phyloP scores from a whole-genome alignment of 192 early-diverging fungal species.

The Linnemannia zychae region DNA sequence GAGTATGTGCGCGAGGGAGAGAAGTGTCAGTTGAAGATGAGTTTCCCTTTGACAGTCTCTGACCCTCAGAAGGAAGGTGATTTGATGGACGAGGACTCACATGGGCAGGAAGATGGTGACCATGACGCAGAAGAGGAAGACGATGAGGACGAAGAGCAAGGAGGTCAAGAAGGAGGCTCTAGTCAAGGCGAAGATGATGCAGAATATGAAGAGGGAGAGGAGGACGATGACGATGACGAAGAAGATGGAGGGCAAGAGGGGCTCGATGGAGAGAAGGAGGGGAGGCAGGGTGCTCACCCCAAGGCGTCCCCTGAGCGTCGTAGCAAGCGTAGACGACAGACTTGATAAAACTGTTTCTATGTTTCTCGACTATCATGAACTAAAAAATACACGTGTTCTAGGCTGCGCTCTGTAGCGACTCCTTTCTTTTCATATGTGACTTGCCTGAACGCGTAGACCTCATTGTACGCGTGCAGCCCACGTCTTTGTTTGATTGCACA shows the following conservation, averaged over 20 bases:
- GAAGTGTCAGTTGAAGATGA: constrained; percentile 55
- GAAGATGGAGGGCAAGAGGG: background rate
- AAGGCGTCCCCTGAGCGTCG: background rate
- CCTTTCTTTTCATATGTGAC: background rate
- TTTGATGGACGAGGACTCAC: constrained; percentile 43
- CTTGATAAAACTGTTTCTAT: background rate
- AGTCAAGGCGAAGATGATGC: constrained; percentile 24
- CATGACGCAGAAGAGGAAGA: constrained; percentile 20
- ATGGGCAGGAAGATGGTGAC: background rate
- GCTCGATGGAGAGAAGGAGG: background rate
- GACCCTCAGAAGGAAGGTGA: constrained; percentile 57
- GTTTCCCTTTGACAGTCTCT: constrained; percentile 52
- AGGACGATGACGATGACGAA: background rate
- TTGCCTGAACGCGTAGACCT: background rate
- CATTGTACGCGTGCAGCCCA: background rate
- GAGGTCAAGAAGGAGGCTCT: constrained; percentile 12
- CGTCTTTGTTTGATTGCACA: too few relatives aligned
- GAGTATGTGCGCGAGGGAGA: constrained; percentile 73
- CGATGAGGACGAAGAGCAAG: constrained; percentile 20
- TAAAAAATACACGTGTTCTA: background rate
- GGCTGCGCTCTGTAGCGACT: background rate
- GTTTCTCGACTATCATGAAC: background rate
- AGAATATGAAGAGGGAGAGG: background rate
- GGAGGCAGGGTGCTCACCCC: background rate
- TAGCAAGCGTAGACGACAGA: constrained; percentile 9